Conservation (phyloP, 169 alveolate species). For the Eimeria maxima region DNA sequence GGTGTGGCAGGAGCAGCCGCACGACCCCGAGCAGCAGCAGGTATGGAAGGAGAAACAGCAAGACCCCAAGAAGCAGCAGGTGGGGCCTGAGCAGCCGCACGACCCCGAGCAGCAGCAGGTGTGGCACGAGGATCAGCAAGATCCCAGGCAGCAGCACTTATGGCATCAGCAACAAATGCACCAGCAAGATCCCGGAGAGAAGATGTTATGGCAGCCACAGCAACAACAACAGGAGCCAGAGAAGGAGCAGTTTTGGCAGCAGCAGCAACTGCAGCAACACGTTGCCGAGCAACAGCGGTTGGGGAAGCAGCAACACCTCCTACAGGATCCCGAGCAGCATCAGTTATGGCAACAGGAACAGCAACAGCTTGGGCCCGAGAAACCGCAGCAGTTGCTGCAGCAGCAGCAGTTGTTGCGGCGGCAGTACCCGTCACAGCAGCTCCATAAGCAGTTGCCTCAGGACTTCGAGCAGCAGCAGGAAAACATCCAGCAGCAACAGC, state of each 20-base stretch:
- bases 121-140: background rate
- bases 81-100: background rate
- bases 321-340: background rate
- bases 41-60: too few species aligned
- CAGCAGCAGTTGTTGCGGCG: background rate
- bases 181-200: background rate
- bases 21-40: too few species aligned
- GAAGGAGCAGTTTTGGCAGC: background rate
- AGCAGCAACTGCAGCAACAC: background rate
- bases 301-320: background rate
- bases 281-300: background rate
- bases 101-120: background rate
- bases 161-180: background rate
- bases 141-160: background rate
- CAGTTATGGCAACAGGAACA: background rate
- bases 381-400: background rate
- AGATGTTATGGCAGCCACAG: background rate
- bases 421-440: background rate
- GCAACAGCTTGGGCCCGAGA: background rate
- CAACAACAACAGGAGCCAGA: background rate
- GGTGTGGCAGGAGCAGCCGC: too few species aligned
- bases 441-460: background rate
- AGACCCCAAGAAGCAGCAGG: too few species aligned
- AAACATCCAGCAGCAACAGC: background rate
- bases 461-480: background rate